A percentile compares a stretch with the other conserved stretches of the same genome.
phyloP scores from a whole-genome alignment of 352 stramenopile species.

The Peronospora tabacina region DNA sequence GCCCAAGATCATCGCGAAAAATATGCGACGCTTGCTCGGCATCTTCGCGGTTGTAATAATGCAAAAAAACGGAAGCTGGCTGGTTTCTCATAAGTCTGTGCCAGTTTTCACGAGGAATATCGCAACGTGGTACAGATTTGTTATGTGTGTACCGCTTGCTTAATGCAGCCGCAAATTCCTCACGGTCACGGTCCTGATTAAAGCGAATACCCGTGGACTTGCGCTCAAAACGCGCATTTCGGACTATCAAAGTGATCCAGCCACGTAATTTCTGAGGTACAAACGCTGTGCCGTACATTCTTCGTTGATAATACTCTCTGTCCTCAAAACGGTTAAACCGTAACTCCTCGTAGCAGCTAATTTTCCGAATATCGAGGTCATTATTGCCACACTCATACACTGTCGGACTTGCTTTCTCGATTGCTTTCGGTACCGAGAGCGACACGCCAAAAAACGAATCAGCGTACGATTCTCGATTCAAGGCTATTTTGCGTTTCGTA shows the following conservation, averaged over 20 bases:
- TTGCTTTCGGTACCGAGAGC: conserved; percentile 16
- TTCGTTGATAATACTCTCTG: conserved; percentile 39
- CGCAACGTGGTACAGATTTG: conserved; percentile 38
- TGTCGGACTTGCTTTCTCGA: conserved; percentile 4
- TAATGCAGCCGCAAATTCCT: conserved; percentile 38
- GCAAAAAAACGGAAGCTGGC: conserved; percentile 31
- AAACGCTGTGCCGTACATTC: conserved; percentile 51
- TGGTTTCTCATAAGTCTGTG: conserved; percentile 38
- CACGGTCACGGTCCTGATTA: conserved; percentile 48
- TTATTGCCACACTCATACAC: conserved; percentile 1
- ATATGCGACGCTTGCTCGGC: conserved; percentile 29
- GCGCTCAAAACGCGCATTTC: conserved; percentile 43
- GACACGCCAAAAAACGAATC: conserved; percentile 34
- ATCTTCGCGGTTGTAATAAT: conserved; percentile 53
- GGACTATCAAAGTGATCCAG: conserved; percentile 35
- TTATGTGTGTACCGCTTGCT: conserved; percentile 47
- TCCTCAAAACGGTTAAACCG: conserved; percentile 32
- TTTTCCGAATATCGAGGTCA: conserved; percentile 1
- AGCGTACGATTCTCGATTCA: conserved; percentile 16
- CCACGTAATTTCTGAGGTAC: conserved; percentile 38
- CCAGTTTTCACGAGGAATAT: conserved; percentile 56
- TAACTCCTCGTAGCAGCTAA: conserved; percentile 38
- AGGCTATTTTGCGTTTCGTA: conserved; percentile 25
- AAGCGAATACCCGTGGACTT: conserved; percentile 56
- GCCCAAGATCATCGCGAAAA: conserved; percentile 38